Evolutionary conservation across 2,329 filamentous ascomycete species (phyloP), one percentile per base, ranked within the genome.

Genomic region (Myriosclerotinia curreyana): DNA sequence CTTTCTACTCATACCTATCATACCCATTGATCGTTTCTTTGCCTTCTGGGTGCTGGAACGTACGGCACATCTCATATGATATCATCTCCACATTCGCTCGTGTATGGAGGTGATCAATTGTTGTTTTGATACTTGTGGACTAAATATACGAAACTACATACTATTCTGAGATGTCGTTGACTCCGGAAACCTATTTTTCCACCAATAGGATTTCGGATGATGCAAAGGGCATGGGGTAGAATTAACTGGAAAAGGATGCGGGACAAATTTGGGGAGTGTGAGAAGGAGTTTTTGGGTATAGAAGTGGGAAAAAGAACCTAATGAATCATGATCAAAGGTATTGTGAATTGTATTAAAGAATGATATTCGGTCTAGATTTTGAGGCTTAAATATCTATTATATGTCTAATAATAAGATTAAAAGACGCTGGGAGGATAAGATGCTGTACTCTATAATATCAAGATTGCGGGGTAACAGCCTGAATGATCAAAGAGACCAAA

Each of bases 201-300:
- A 56, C 60, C 60, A 62, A 58, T 62, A 9, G 15, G 14, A 1
- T 31, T 15, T 5, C n/a, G 40, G 34, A 42, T 50, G 20, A 62
- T 36, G 60, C 60, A 42, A 58, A 62, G 40, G 40, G n/a, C 60
- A 51, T 62, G 60, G 60, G 60, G 60, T 62, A 55, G 11, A 56
- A 38, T 22, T 25, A 25, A 42, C 40, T 20, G 22, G n/a, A 28
- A 60, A n/a, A 4, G 36, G 15, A 31, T 58, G n/a, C 60, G 34
- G 50, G 60, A 51, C 42, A 58, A 50, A n/a, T n/a, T 62, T 17
- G 28, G 28, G 51, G 36, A 49, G 40, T 48, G 50, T 40, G 28
- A 46, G 49, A 25, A 50, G 58, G 4, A 40, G n/a, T 60, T n/a
- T 48, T n/a, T 49, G 14, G 44, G 22, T 14, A 50, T 34, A 61